Evolutionary conservation across 306 rosid genomes (phyloP).

Genomic region (Rubus parviflorus): DNA sequence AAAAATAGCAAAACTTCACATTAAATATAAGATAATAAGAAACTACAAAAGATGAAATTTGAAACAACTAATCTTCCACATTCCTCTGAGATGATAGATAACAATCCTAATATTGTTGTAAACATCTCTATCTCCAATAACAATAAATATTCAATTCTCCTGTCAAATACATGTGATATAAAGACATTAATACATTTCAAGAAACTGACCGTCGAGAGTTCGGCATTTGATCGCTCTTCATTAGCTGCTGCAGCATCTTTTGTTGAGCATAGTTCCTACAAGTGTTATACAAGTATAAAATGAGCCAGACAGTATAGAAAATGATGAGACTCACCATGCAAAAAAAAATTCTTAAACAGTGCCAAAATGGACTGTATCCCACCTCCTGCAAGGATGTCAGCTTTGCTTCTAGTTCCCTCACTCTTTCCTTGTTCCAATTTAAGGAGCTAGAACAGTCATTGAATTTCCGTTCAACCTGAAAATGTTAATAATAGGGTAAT

Average conservation of each 20-base stretch:
- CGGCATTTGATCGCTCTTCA: slow-evolving; percentile 72
- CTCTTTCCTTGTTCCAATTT: slow-evolving; percentile 84
- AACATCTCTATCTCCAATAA: neutral
- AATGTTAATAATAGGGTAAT: slow-evolving; percentile 17
- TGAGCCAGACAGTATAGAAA: slow-evolving; percentile 8
- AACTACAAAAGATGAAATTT: neutral
- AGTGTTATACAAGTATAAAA: slow-evolving; percentile 17
- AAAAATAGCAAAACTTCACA: slow-evolving; percentile 1
- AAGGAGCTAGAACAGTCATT: slow-evolving; percentile 72
- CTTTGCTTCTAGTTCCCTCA: slow-evolving; percentile 65
- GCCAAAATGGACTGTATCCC: slow-evolving; percentile 18
- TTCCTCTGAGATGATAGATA: neutral
- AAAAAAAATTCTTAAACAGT: slow-evolving; percentile 12
- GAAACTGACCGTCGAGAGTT: slow-evolving; percentile 79
- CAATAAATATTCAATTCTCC: neutral
- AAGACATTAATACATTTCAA: slow-evolving; percentile 11
- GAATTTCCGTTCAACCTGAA: slow-evolving; percentile 69
- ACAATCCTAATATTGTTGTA: neutral
- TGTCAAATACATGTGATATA: neutral
- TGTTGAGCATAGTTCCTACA: slow-evolving; percentile 65
- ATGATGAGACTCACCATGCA: neutral
- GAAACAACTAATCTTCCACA: neutral
- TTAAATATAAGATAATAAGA: neutral
- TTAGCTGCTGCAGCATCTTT: slow-evolving; percentile 68
- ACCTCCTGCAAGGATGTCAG: slow-evolving; percentile 77